Evolutionary conservation across 163 green algal genomes (phyloP), one percentile per base, ranked within the genome.

Genomic region (Dunaliella salina): DNA sequence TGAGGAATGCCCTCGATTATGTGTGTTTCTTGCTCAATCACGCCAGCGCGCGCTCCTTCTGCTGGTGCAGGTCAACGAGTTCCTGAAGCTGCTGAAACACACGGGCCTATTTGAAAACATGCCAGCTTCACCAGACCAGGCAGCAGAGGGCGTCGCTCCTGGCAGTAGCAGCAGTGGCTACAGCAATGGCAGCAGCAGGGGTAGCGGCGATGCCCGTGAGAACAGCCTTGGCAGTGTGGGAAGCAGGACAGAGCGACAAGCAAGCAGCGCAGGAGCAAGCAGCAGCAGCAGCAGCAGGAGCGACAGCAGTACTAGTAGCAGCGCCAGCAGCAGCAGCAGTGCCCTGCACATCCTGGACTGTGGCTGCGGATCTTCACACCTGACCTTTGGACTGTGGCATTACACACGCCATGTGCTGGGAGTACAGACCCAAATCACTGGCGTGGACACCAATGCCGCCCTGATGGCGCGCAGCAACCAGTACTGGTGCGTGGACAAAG

Each of bases 31-130:
- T n/a, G n/a, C n/a, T n/a, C n/a, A n/a, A n/a, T n/a, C n/a, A n/a
- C n/a, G n/a, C n/a, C n/a, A n/a, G 40, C 40, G 40, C 40, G 4
- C 40, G 3, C 40, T 50, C 8, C 8, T 50, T 50, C 40, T 50
- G 8, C 40, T 8, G 8, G 8, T 82, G 26, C 89, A 92, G 85
- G 89, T 94, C n/a, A 94, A 94, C 33, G 90, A 93, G 71, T 94
- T 94, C 84, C 78, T 94, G 0, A 92, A 93, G 85, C 88, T 94
- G 29, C 86, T 94, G 8, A 40, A 85, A 0, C 91, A 94, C 88
- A 93, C 88, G 1, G 85, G 85, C 26, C 57, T 87, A 25, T 80
- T 93, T 26, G 85, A 90, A 3, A 4, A 57, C 12, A 78, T 90
- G 33, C 1, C 20, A 25, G 26, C 63, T 15, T 57, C 57, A 78